Evolutionary conservation across 73 alveolate species (phyloP).

Genomic region (Uronychia binucleata): DNA sequence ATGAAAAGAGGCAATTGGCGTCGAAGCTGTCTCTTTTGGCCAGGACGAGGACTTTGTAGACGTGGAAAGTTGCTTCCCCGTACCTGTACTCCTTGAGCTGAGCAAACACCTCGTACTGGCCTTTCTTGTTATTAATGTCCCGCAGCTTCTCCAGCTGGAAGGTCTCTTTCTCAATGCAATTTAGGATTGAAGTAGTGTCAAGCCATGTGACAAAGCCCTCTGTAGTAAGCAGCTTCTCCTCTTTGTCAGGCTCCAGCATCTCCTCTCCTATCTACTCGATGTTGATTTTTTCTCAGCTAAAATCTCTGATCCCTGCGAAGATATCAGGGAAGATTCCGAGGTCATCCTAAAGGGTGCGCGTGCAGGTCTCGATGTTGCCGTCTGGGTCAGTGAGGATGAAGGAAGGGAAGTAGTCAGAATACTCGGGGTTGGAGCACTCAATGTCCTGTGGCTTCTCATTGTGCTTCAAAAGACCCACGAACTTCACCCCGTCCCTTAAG

Average conservation of each 20-base stretch:
- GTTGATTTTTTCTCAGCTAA: neutral
- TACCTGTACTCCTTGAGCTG: neutral
- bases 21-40: neutral
- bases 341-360: neutral
- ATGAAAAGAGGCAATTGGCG: neutral
- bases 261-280: neutral
- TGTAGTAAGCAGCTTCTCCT: neutral
- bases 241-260: neutral
- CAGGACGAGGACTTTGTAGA: neutral
- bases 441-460: neutral
- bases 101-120: neutral
- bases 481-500: neutral
- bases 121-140: neutral
- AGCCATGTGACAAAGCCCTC: neutral
- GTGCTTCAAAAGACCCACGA: neutral
- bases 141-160: neutral
- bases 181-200: neutral
- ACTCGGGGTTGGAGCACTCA: neutral
- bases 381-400: conserved; percentile 1
- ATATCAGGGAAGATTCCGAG: neutral
- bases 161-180: neutral
- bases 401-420: neutral
- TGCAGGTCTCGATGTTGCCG: neutral
- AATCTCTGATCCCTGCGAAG: neutral
- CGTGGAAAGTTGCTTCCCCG: neutral